A percentile compares a stretch with the other conserved stretches of the same genome.
phyloP scores from a whole-genome alignment of 2,329 filamentous ascomycete species.

The Aspergillus fumigatiaffinis region DNA sequence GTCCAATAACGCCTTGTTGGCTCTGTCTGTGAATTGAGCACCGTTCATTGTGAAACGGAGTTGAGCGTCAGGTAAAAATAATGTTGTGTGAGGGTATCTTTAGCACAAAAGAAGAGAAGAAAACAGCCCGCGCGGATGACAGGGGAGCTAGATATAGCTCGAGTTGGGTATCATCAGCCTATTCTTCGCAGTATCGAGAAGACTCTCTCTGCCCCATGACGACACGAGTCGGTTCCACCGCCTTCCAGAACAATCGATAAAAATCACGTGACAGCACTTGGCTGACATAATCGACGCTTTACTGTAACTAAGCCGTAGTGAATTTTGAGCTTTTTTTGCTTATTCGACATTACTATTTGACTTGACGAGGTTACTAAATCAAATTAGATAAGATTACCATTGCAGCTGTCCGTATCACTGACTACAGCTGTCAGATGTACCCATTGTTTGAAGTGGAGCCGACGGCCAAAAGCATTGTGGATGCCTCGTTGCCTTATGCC shows the following conservation, averaged over 20 bases:
- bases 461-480: not conserved
- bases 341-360: not conserved
- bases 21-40: conserved; percentile 82
- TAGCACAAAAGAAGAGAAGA: conserved; percentile 1
- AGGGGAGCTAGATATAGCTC: conserved; percentile 2
- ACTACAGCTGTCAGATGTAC: not conserved
- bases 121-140: not conserved
- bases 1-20: conserved; percentile 83
- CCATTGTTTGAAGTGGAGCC: not conserved
- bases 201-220: conserved; percentile 23
- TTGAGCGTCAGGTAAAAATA: conserved; percentile 1
- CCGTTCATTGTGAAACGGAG: conserved; percentile 34
- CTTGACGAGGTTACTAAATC: not conserved
- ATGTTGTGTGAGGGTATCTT: conserved; percentile 1
- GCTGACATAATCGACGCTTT: too few relatives aligned
- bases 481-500: not conserved
- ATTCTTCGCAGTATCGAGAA: not conserved
- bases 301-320: too few relatives aligned
- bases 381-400: not conserved
- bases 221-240: conserved; percentile 30
- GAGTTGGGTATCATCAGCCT: conserved; percentile 6
- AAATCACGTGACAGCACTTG: not conserved
- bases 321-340: not conserved
- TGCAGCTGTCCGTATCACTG: not conserved
- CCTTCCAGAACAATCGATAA: conserved; percentile 30